A percentile compares a stretch with the other conserved stretches of the same genome.
Evolutionary conservation across 2,329 filamentous ascomycete genomes (phyloP).

Genomic region (Xylaria sp.): DNA sequence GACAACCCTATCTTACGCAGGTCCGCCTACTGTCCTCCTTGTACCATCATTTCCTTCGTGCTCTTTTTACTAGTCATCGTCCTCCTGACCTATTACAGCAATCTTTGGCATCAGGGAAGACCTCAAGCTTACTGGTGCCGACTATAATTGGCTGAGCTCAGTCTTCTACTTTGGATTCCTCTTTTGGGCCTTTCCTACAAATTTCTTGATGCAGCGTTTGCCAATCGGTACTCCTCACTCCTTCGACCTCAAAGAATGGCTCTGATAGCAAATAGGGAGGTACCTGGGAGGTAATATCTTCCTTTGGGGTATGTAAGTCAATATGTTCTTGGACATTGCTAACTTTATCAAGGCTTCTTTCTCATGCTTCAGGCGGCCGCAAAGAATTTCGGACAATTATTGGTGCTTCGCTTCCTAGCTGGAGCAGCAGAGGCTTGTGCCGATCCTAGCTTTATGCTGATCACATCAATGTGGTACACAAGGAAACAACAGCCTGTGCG

Average conservation of each 20-base stretch:
- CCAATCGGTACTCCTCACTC: conserved; percentile 52
- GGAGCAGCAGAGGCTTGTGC: conserved; percentile 61
- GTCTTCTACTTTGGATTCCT: conserved; percentile 64
- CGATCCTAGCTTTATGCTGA: conserved; percentile 62
- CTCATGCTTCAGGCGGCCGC: conserved; percentile 57
- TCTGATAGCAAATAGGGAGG: conserved; percentile 47
- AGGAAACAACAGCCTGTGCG: conserved; percentile 61
- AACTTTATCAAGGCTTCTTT: conserved; percentile 46
- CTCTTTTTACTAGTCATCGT: background rate
- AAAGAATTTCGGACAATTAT: conserved; percentile 56
- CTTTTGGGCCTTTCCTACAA: conserved; percentile 59
- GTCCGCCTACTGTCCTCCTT: conserved; percentile 15
- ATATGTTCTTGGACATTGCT: background rate
- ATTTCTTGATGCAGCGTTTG: conserved; percentile 56
- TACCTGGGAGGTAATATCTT: conserved; percentile 57
- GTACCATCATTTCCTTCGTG: too few species aligned
- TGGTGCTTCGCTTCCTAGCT: conserved; percentile 56
- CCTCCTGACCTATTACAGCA: conserved; percentile 36
- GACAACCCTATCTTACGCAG: conserved; percentile 61
- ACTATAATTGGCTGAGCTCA: conserved; percentile 60
- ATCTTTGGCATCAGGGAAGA: conserved; percentile 66
- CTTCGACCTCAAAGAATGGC: background rate
- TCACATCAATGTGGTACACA: conserved; percentile 66
- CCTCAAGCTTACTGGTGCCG: conserved; percentile 55
- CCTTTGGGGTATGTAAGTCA: conserved; percentile 41